phyloP scores from a whole-genome alignment of 2,329 filamentous ascomycete genomes.

The Daldinia sp. region DNA sequence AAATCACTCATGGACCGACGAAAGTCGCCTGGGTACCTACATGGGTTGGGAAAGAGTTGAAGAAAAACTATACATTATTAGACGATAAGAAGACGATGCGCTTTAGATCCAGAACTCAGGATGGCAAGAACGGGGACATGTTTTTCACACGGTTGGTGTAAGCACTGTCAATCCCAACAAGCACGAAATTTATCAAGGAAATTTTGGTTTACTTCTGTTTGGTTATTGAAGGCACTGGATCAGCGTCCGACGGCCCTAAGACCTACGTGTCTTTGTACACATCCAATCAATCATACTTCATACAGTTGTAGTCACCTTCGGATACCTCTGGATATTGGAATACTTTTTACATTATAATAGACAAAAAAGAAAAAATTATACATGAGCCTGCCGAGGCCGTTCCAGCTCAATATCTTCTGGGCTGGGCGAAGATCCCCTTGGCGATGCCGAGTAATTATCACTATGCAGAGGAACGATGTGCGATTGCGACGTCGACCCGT shows the following conservation, averaged over 20 bases:
- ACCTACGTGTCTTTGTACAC: neutral
- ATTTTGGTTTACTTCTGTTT: neutral
- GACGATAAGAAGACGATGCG: constrained; percentile 16
- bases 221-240: neutral
- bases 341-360: neutral
- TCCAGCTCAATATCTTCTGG: constrained; percentile 29
- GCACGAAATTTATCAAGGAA: neutral
- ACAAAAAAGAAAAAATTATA: neutral
- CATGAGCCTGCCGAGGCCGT: constrained; percentile 5
- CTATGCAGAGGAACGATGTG: constrained; percentile 14
- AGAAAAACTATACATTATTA: constrained; percentile 30
- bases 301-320: neutral
- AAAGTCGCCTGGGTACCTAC: constrained; percentile 41
- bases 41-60: constrained; percentile 37
- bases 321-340: no score
- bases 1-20: constrained; percentile 43
- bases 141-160: constrained; percentile 15
- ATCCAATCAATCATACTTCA: neutral
- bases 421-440: constrained; percentile 3
- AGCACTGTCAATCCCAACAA: neutral
- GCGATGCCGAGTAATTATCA: constrained; percentile 5
- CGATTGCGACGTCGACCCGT: constrained; percentile 35
- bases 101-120: constrained; percentile 10
- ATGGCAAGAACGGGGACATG: constrained; percentile 16
- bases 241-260: no score